Evolutionary conservation across 495 filamentous ascomycete genomes (phyloP).

Genomic region (Penicillium verhagenii): DNA sequence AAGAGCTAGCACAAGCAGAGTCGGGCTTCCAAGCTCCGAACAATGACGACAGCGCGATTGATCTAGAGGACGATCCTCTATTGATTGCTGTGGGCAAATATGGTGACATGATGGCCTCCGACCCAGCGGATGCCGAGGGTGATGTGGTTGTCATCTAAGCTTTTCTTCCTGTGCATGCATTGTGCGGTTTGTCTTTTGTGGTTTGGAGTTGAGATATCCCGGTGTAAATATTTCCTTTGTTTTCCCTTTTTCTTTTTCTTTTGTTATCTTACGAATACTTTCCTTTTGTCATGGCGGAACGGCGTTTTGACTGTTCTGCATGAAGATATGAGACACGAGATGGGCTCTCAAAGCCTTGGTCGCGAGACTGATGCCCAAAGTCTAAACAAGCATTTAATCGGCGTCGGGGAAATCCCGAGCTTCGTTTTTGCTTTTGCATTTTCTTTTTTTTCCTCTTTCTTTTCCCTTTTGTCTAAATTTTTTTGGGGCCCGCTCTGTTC

Average conservation of each 20-base stretch:
- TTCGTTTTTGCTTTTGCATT: constrained; percentile 19
- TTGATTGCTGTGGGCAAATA: constrained; percentile 50
- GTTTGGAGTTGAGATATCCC: constrained; percentile 23
- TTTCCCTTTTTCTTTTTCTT: constrained; percentile 8
- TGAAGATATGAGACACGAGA: constrained; percentile 35
- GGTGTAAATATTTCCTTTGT: constrained; percentile 17
- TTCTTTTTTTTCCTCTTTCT: constrained; percentile 5
- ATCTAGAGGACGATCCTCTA: constrained; percentile 48
- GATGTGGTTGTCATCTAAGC: constrained; percentile 48
- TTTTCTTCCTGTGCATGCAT: constrained; percentile 15
- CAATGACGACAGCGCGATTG: constrained; percentile 50
- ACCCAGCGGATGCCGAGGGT: constrained; percentile 49
- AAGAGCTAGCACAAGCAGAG: constrained; percentile 29
- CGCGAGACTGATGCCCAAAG: not conserved
- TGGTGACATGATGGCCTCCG: constrained; percentile 49
- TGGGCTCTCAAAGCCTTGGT: constrained; percentile 5
- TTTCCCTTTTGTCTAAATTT: constrained; percentile 1
- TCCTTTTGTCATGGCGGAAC: constrained; percentile 17
- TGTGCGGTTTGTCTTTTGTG: constrained; percentile 9
- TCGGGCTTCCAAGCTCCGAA: constrained; percentile 36
- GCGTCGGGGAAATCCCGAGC: constrained; percentile 19
- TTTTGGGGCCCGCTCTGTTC: not conserved
- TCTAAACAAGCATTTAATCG: constrained; percentile 31
- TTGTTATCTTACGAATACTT: constrained; percentile 14
- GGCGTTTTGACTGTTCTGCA: constrained; percentile 27